Percentiles rank a stretch among this genome's conserved stretches.
Evolutionary conservation across 1,284 basidiomycete species (phyloP).

Genomic region (Austroboletus sp.): DNA sequence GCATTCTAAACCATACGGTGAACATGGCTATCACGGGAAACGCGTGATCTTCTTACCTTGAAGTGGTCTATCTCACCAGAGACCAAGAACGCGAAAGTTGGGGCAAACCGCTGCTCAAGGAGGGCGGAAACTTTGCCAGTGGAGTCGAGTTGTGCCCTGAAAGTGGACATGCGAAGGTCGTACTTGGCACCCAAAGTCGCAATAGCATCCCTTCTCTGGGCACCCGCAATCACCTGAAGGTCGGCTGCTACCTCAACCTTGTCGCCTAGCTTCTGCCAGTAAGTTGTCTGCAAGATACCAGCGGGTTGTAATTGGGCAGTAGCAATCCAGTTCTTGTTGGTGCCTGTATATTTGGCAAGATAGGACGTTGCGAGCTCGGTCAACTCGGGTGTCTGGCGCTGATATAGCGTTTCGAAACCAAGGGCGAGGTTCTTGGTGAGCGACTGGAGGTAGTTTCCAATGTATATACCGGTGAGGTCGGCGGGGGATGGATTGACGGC

Average conservation of each 20-base stretch:
- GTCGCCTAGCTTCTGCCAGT: conserved; percentile 93
- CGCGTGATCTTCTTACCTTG: conserved; percentile 53
- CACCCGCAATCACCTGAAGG: conserved; percentile 75
- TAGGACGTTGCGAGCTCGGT: conserved; percentile 78
- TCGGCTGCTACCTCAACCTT: conserved; percentile 99
- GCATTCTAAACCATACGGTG: conserved; percentile 56
- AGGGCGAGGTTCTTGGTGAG: conserved; percentile 85
- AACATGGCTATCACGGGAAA: conserved; percentile 8
- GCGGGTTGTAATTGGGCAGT: conserved; percentile 86
- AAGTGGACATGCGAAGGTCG: conserved; percentile 89
- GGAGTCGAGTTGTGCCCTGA: conserved; percentile 88
- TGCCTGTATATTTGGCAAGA: conserved; percentile 78
- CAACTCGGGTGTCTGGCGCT: conserved; percentile 68
- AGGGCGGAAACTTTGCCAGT: conserved; percentile 91
- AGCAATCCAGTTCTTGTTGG: conserved; percentile 81
- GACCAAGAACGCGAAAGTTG: conserved; percentile 90
- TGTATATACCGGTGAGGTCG: conserved; percentile 90
- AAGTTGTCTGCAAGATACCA: conserved; percentile 86
- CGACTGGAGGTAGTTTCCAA: conserved; percentile 93
- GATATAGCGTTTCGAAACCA: conserved; percentile 86
- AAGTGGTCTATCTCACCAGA: conserved; percentile 97
- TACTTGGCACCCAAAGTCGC: conserved; percentile 94
- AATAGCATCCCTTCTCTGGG: conserved; percentile 80
- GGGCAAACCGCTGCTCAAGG: conserved; percentile 93
- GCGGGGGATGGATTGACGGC: conserved; percentile 87